These are phyloP conservation scores for Ambrosia hybrid DNA, from an alignment of 140 eudicot genomes.

Conservation along the genomic window DNA sequence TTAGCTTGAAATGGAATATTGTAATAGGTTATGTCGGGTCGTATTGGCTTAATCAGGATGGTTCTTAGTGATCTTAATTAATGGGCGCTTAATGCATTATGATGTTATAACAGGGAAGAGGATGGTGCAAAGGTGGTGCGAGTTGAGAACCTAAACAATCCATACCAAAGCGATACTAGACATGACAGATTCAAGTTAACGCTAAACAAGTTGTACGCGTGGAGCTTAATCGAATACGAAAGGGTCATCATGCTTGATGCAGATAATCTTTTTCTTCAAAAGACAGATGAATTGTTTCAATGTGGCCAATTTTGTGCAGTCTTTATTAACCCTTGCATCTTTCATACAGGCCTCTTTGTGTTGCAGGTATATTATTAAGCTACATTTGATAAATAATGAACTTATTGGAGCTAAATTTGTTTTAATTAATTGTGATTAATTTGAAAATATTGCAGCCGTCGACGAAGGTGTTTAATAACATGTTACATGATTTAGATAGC, in stretches of 20 bases:
- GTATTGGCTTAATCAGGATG: background rate
- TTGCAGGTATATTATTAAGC: constrained; percentile 45
- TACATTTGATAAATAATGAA: background rate
- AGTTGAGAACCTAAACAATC: constrained; percentile 76
- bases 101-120: constrained; percentile 48
- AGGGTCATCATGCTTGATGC: constrained; percentile 97
- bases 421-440: background rate
- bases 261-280: constrained; percentile 80
- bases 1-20: too few relatives aligned
- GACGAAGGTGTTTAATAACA: constrained; percentile 59
- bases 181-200: constrained; percentile 68
- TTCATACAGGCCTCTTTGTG: constrained; percentile 94
- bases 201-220: constrained; percentile 78
- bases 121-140: constrained; percentile 82
- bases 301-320: constrained; percentile 97
- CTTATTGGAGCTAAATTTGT: background rate
- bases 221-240: constrained; percentile 75
- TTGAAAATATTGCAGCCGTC: constrained; percentile 60
- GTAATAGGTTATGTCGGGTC: background rate
- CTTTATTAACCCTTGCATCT: constrained; percentile 93
- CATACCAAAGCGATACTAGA: constrained; percentile 45
- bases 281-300: constrained; percentile 83
- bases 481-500: constrained; percentile 60
- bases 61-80: too few relatives aligned
- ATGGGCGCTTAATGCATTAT: background rate